These are phyloP conservation scores for Penicillium riverlandense DNA, from an alignment of 495 filamentous ascomycete genomes.

Conservation along the genomic window DNA sequence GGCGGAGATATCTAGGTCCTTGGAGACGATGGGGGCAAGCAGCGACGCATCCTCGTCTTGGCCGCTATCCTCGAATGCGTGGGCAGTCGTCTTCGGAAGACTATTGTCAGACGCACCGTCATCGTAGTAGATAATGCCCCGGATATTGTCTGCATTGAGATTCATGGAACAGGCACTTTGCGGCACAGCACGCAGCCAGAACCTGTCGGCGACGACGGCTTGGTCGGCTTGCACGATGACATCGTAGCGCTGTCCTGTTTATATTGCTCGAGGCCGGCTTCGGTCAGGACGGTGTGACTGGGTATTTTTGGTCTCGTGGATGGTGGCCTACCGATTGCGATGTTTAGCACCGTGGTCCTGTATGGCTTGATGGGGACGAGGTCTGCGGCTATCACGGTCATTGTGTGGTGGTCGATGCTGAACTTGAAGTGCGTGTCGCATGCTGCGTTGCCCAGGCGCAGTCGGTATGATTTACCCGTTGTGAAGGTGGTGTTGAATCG, in stretches of 20 bases:
- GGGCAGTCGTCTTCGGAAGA: conserved; percentile 3
- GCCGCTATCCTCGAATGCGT: conserved; percentile 4
- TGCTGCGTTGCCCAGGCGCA: conserved; percentile 41
- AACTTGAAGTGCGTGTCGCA: conserved; percentile 42
- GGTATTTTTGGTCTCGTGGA: not conserved
- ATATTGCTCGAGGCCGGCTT: too few species aligned
- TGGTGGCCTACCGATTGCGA: conserved; percentile 46
- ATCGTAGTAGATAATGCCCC: conserved; percentile 50
- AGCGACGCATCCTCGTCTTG: conserved; percentile 1
- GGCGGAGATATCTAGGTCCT: conserved; percentile 4
- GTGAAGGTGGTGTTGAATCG: conserved; percentile 32
- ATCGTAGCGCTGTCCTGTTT: conserved; percentile 57
- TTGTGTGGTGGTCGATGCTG: conserved; percentile 38
- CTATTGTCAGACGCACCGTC: conserved; percentile 15
- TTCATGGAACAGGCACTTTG: conserved; percentile 39
- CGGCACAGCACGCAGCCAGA: conserved; percentile 59
- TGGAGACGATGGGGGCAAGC: conserved; percentile 8
- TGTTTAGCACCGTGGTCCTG: conserved; percentile 32
- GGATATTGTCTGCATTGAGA: conserved; percentile 39
- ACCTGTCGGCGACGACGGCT: conserved; percentile 30
- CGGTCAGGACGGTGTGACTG: too few species aligned
- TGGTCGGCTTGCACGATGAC: conserved; percentile 58
- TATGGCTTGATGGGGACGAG: conserved; percentile 44
- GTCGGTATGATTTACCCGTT: conserved; percentile 36
- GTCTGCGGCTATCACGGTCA: conserved; percentile 41